Percentiles rank a stretch among this genome's conserved stretches.
Conservation (phyloP, 768 basidiomycete genomes). For the Gautieria morchelliformis region DNA sequence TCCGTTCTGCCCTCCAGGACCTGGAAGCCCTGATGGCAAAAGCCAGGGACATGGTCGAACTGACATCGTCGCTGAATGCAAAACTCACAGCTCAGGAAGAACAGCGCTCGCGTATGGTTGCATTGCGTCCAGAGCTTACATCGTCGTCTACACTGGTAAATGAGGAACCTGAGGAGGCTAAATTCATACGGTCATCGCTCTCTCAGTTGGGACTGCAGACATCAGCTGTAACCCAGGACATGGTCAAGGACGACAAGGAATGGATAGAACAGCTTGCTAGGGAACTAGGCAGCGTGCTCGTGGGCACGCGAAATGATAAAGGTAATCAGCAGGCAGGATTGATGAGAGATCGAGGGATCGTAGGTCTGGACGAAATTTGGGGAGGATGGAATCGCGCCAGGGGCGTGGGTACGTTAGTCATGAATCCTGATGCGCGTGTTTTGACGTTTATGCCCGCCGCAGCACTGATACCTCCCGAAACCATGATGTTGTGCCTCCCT, state of each 20-base stretch:
- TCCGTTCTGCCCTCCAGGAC: constrained; percentile 74
- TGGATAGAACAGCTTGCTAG: constrained; percentile 77
- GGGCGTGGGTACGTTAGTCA: constrained; percentile 61
- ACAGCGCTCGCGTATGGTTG: constrained; percentile 4
- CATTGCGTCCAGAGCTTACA: constrained; percentile 6
- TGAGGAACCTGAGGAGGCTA: constrained; percentile 71
- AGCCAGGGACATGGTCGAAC: constrained; percentile 84
- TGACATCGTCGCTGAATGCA: constrained; percentile 83
- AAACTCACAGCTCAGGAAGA: constrained; percentile 47
- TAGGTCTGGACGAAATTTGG: constrained; percentile 91
- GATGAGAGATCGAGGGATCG: constrained; percentile 70
- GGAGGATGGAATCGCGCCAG: constrained; percentile 91
- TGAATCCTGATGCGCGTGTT: neutral
- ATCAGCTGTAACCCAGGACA: constrained; percentile 77
- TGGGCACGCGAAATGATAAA: constrained; percentile 24
- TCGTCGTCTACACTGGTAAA: constrained; percentile 18
- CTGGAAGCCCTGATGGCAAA: constrained; percentile 86
- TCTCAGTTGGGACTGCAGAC: constrained; percentile 83
- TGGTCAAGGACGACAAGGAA: constrained; percentile 70
- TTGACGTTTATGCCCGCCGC: neutral
- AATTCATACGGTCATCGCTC: constrained; percentile 80
- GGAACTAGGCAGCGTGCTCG: constrained; percentile 72
- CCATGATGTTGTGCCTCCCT: constrained; percentile 68
- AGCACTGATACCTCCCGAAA: constrained; percentile 88
- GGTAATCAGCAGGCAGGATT: constrained; percentile 35